A percentile compares a stretch with the other conserved stretches of the same genome.
These are phyloP conservation scores for Xylariaceae sp. DNA, from an alignment of 2,329 filamentous ascomycete genomes.

Conservation along the genomic window DNA sequence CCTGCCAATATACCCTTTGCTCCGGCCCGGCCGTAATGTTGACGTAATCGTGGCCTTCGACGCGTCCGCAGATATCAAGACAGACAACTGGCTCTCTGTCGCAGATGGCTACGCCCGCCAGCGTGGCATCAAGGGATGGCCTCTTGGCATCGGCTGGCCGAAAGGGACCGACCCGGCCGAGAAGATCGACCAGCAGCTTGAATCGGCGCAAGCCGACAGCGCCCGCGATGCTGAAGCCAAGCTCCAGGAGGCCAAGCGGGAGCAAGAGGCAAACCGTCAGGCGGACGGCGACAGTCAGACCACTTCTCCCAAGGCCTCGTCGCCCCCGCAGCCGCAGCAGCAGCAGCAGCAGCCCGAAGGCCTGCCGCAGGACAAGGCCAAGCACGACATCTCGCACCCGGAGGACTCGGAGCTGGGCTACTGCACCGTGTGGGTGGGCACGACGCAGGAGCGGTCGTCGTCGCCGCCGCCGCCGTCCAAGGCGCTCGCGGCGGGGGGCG, in stretches of 20 bases:
- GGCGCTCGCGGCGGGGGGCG: conserved; percentile 52
- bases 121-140: conserved; percentile 89
- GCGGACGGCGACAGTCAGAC: conserved; percentile 10
- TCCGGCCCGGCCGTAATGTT: conserved; percentile 79
- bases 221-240: conserved; percentile 55
- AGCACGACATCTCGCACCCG: conserved; percentile 35
- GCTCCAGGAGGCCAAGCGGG: conserved; percentile 49
- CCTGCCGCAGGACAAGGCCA: conserved; percentile 26
- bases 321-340: conserved; percentile 7
- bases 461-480: conserved; percentile 43
- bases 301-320: too few relatives aligned
- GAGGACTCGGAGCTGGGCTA: conserved; percentile 64
- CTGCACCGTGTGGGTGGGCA: conserved; percentile 94
- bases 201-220: conserved; percentile 56
- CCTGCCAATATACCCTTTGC: conserved; percentile 86
- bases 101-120: conserved; percentile 89
- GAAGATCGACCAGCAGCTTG: conserved; percentile 57
- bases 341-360: conserved; percentile 12
- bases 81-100: conserved; percentile 93
- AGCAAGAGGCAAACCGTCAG: conserved; percentile 28
- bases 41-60: conserved; percentile 92
- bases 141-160: conserved; percentile 90
- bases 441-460: conserved; percentile 62
- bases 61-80: conserved; percentile 84
- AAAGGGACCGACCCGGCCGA: conserved; percentile 49